These are phyloP conservation scores for Tolypocladium amazonense DNA, from an alignment of 2,329 filamentous ascomycete species.

Conservation along the genomic window DNA sequence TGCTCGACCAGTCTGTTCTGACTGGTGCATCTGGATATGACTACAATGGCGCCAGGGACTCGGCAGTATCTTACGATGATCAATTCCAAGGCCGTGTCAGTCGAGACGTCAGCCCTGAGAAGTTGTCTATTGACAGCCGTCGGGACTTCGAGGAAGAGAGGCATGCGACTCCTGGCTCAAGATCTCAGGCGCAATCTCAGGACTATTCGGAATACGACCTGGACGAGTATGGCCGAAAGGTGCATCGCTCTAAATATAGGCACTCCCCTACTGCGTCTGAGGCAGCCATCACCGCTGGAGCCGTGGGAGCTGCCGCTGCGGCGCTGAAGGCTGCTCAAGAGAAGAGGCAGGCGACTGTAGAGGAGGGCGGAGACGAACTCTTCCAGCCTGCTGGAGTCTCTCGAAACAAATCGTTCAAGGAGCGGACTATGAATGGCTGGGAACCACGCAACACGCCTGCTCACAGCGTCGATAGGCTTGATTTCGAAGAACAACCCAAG, in stretches of 20 bases:
- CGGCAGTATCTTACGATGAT: conserved; percentile 24
- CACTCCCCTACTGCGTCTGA: conserved; percentile 47
- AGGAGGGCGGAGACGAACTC: conserved; percentile 24
- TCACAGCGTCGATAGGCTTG: conserved; percentile 48
- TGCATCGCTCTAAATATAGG: conserved; percentile 31
- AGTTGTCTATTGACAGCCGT: conserved; percentile 29
- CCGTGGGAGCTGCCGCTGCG: conserved; percentile 41
- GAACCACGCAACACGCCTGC: conserved; percentile 44
- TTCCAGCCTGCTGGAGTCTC: conserved; percentile 40
- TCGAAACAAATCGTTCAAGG: conserved; percentile 55
- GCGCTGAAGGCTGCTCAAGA: conserved; percentile 39
- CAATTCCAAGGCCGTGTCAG: conserved; percentile 18
- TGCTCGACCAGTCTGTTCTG: conserved; percentile 56
- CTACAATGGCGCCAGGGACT: conserved; percentile 26
- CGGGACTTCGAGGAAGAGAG: conserved; percentile 27
- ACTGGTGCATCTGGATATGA: conserved; percentile 47
- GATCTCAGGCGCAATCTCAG: conserved; percentile 28
- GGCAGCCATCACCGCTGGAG: conserved; percentile 45
- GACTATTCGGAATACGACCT: conserved; percentile 47
- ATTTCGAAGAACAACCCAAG: conserved; percentile 39
- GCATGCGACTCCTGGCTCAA: conserved; percentile 26
- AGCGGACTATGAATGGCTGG: conserved; percentile 44
- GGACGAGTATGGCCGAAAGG: conserved; percentile 47
- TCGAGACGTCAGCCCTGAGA: conserved; percentile 28
- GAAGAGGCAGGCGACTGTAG: conserved; percentile 27